Evolutionary conservation across 345 rosid genomes (phyloP), one percentile per base, ranked within the genome.

Genomic region (Physaria fendleri): DNA sequence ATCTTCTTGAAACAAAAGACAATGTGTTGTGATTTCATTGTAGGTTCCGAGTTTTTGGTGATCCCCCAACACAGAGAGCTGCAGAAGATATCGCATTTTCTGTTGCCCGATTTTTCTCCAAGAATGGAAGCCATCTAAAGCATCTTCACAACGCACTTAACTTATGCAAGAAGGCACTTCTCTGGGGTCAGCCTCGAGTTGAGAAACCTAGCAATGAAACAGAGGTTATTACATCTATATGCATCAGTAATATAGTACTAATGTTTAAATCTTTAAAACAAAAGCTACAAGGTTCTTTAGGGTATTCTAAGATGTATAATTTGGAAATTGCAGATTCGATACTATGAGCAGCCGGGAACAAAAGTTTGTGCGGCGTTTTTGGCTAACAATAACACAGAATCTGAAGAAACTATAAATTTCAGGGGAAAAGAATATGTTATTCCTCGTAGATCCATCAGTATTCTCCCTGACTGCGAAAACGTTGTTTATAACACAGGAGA

Each of bases 401-500:
- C 9, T 1, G 69, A 68, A 11, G 74, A 66, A 5, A 71, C 69
- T 5, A 59, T 79, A 4, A 67, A 34, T n/a, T 94, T 94, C 74
- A 77, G 64, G 65, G 90, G 92, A 1, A 18, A 24, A 3, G 65
- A 82, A 2, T 81, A 74, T 64, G 23, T 57, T 67, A 52, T 90
- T 12, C 87, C 96, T 0, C 53, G 80, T n/a, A 80, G 68, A 5
- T 90, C 97, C 48, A 87, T 87, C 27, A 90, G 97, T 72, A 68
- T 90, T 71, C 93, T 90, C 53, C 95, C 95, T 1, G 97, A 90
- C 51, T 90, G 97, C 82, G 77, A 80, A 78, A 90, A 79, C 2
- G 85, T 80, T 11, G 93, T 85, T 62, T 87, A 46, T 71, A 89
- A 81, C 66, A 76, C 92, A 29, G 61, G 52, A 3, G 50, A 59